Evolutionary conservation across 2,329 filamentous ascomycete genomes (phyloP), one percentile per base, ranked within the genome.

Genomic region (Lachnellula subtilissima): DNA sequence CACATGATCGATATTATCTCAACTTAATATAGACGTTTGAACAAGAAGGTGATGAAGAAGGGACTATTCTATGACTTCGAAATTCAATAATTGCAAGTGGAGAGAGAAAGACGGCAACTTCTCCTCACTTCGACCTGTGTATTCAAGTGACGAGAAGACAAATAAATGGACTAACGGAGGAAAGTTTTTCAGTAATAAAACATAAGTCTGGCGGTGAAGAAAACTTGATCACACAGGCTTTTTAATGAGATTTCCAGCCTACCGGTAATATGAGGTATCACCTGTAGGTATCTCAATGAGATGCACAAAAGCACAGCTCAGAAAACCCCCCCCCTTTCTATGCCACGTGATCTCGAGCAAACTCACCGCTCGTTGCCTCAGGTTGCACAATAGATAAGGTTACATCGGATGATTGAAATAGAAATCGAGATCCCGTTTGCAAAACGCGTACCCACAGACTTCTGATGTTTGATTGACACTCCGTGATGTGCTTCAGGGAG

Each of bases 401-500:
- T 36, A 57, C 52, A 55, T 60, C 52, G 50, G 58, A 57, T 49
- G 55, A 53, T 48, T 43, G 40, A 47, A 52, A 53, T 48, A 46
- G 40, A 47, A 14, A 35, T 40, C 42, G 15, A 48, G 52, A 25
- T 40, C 37, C 37, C 37, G 37, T 40, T 40, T 32, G 28, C 23
- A 23, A 45, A 32, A 40, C 42, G 12, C 46, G 36, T 43, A 49
- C 52, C 48, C 52, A 45, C 46, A 53, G 45, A 53, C 50, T 39
- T 40, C 46, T 37, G 25, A 51, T 52, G 58, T 58, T 61, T 58
- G 56, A 59, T 59, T 32, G 22, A 15, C 45, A n/a, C 43, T 54
- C 46, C 53, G 17, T 56, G 58, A 61, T 61, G 50, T 61, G 58
- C 56, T 40, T 55, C 56, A 59, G n/a, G 56, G 50, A 45, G n/a